Evolutionary conservation across 306 rosid species (phyloP).

Genomic region (Glycine latifolia): DNA sequence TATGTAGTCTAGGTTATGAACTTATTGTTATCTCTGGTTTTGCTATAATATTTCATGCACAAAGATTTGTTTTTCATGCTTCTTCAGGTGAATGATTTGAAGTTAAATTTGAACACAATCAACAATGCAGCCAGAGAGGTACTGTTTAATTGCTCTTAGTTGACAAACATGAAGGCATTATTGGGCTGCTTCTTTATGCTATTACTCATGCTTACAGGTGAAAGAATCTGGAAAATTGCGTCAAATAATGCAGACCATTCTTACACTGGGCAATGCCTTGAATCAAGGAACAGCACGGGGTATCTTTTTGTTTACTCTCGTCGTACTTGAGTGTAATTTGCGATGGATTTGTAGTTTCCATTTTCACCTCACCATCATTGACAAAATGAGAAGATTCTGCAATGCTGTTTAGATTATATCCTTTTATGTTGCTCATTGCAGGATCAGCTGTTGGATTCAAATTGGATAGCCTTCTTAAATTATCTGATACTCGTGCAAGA

Average conservation of each 20-base stretch:
- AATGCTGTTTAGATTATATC: conserved; percentile 34
- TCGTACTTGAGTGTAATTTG: conserved; percentile 32
- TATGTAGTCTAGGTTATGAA: conserved; percentile 46
- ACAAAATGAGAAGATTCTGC: conserved; percentile 29
- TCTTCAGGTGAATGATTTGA: conserved; percentile 82
- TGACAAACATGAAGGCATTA: conserved; percentile 35
- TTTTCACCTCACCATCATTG: conserved; percentile 24
- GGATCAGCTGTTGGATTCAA: conserved; percentile 99
- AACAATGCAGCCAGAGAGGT: conserved; percentile 93
- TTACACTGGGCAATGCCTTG: conserved; percentile 93
- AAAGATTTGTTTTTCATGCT: conserved; percentile 39
- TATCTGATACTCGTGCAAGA: conserved; percentile 98
- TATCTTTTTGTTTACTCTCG: conserved; percentile 44
- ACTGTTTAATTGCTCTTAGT: conserved; percentile 44
- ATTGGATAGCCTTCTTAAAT: conserved; percentile 97
- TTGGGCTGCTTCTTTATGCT: conserved; percentile 39
- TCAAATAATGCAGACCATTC: conserved; percentile 98
- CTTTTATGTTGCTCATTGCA: conserved; percentile 53
- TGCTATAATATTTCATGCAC: conserved; percentile 36
- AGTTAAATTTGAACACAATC: conserved; percentile 73
- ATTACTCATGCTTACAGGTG: conserved; percentile 65
- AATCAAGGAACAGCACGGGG: conserved; percentile 99
- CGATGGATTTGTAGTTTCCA: conserved; percentile 24
- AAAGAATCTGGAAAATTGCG: conserved; percentile 92
- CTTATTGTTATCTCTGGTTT: conserved; percentile 21